A percentile compares a stretch with the other conserved stretches of the same genome.
phyloP scores from a whole-genome alignment of 2,329 filamentous ascomycete genomes.

The Alternaria postmessia region DNA sequence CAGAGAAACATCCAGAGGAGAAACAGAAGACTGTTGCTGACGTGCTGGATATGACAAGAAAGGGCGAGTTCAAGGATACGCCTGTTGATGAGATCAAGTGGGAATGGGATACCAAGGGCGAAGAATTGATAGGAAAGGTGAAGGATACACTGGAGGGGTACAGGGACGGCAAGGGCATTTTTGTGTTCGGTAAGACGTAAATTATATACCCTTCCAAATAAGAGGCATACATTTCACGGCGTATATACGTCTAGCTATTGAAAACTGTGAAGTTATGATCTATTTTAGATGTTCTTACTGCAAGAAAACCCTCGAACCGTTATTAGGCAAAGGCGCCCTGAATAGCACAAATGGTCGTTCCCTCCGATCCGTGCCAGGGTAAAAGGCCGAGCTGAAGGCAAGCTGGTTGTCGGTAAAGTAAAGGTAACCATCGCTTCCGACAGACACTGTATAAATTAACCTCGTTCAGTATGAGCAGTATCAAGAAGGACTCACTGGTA shows the following conservation, averaged over 20 bases:
- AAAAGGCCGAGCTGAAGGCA: constrained; percentile 46
- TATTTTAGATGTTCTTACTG: constrained; percentile 7
- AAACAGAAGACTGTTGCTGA: constrained; percentile 86
- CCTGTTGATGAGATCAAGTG: constrained; percentile 85
- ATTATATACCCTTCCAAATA: background rate
- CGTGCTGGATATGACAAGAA: constrained; percentile 76
- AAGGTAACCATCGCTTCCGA: constrained; percentile 57
- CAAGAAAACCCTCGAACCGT: constrained; percentile 52
- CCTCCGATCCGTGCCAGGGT: constrained; percentile 54
- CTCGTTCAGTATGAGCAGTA: background rate
- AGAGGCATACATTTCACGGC: background rate
- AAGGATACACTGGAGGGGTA: constrained; percentile 86
- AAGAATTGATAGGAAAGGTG: constrained; percentile 74
- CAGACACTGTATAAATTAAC: constrained; percentile 38
- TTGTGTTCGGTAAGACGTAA: constrained; percentile 71
- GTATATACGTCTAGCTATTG: background rate
- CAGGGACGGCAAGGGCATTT: constrained; percentile 86
- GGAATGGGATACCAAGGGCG: constrained; percentile 80
- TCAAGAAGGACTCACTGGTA: constrained; percentile 45
- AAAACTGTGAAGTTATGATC: background rate
- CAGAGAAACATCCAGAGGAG: constrained; percentile 73
- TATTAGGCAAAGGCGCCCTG: constrained; percentile 52
- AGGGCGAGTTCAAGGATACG: constrained; percentile 81
- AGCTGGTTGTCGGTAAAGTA: constrained; percentile 65
- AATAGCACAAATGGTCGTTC: constrained; percentile 56